Conservation (phyloP, 2,329 filamentous ascomycete genomes). For the Pleomassaria siparia region DNA sequence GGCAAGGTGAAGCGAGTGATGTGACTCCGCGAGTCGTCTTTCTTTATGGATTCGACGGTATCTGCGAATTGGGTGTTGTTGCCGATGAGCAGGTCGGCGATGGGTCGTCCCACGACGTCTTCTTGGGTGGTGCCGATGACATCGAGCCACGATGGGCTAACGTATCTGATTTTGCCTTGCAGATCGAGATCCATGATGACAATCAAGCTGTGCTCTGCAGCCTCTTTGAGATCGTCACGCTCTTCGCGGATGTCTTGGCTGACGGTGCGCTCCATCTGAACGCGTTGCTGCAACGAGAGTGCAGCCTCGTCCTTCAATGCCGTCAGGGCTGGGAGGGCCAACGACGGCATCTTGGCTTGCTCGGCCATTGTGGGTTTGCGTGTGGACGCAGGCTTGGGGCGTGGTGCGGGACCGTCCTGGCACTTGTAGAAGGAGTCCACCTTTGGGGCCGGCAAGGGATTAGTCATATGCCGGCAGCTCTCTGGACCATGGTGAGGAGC, state of each 20-base stretch:
- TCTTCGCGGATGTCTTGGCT: slow-evolving; percentile 92
- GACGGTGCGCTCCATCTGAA: slow-evolving; percentile 63
- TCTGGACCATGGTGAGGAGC: slow-evolving; percentile 36
- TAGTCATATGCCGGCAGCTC: slow-evolving; percentile 32
- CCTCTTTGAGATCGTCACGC: slow-evolving; percentile 89
- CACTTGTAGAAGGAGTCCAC: slow-evolving; percentile 21
- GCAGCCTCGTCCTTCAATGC: slow-evolving; percentile 47
- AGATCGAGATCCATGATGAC: slow-evolving; percentile 93
- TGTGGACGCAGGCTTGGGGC: slow-evolving; percentile 9
- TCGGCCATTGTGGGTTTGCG: slow-evolving; percentile 31
- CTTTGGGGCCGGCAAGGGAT: slow-evolving; percentile 31
- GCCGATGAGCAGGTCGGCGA: slow-evolving; percentile 78
- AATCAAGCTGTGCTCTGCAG: slow-evolving; percentile 93
- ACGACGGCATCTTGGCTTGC: slow-evolving; percentile 28
- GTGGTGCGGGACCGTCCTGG: slow-evolving; percentile 13
- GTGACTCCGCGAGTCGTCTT: slow-evolving; percentile 89
- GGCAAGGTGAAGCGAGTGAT: slow-evolving; percentile 56
- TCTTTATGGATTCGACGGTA: slow-evolving; percentile 78
- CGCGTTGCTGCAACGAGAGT: slow-evolving; percentile 24
- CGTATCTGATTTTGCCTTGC: slow-evolving; percentile 89
- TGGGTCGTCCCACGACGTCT: slow-evolving; percentile 71
- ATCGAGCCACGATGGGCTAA: slow-evolving; percentile 93
- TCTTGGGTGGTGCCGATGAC: slow-evolving; percentile 80
- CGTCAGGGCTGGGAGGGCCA: slow-evolving; percentile 48
- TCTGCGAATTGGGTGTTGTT: slow-evolving; percentile 80